Conservation (phyloP, 1,284 basidiomycete species). For the Ceratobasidium sp. region DNA sequence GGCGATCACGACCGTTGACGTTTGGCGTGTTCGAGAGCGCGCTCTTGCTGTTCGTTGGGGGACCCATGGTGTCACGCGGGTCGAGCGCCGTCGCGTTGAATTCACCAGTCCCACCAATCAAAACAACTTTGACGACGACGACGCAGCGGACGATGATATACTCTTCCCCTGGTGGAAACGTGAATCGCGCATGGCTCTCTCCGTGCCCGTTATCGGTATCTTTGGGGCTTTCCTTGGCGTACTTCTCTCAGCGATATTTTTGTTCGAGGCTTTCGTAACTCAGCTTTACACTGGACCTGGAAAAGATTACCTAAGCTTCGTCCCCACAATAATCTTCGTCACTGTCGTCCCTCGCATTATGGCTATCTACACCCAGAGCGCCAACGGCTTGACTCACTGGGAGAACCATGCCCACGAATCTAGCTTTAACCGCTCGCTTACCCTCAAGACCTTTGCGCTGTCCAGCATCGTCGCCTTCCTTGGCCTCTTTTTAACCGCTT, state of each 20-base stretch:
- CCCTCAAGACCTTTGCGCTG: constrained; percentile 92
- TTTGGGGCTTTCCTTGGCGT: constrained; percentile 80
- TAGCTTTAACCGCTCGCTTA: constrained; percentile 82
- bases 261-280: constrained; percentile 89
- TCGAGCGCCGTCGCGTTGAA: constrained; percentile 80
- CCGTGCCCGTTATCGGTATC: constrained; percentile 81
- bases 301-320: constrained; percentile 78
- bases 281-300: constrained; percentile 90
- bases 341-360: constrained; percentile 87
- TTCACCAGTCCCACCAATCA: constrained; percentile 58
- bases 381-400: constrained; percentile 83
- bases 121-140: constrained; percentile 55
- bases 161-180: constrained; percentile 77
- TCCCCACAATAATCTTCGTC: constrained; percentile 88
- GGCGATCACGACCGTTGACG: constrained; percentile 88
- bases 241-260: constrained; percentile 83
- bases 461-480: constrained; percentile 92
- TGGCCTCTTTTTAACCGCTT: constrained; percentile 86
- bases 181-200: constrained; percentile 80
- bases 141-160: constrained; percentile 48
- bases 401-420: constrained; percentile 91
- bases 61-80: constrained; percentile 79
- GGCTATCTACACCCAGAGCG: constrained; percentile 79
- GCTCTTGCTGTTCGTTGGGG: constrained; percentile 85
- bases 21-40: constrained; percentile 88